phyloP scores from a whole-genome alignment of 805 yeast genomes.

The Candida loeiensis region DNA sequence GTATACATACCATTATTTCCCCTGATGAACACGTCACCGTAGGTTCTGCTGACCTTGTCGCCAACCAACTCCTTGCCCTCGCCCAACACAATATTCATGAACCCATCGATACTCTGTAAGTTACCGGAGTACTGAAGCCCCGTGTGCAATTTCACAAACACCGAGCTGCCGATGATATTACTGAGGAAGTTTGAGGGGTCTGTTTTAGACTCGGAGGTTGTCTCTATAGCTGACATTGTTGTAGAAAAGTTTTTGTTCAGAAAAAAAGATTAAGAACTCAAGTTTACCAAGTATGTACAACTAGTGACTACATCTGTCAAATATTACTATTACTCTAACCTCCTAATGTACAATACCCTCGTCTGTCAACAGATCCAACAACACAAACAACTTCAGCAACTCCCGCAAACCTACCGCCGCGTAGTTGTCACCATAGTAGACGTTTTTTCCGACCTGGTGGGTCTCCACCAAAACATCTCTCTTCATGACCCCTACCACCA shows the following conservation, averaged over 20 bases:
- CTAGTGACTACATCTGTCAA: no score
- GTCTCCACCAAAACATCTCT: slow-evolving; percentile 45
- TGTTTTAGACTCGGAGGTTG: slow-evolving; percentile 22
- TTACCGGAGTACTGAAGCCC: slow-evolving; percentile 73
- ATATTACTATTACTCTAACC: no score
- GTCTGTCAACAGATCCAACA: slow-evolving; percentile 45
- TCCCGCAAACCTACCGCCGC: slow-evolving; percentile 42
- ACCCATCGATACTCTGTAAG: slow-evolving; percentile 90
- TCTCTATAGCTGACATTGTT: not conserved
- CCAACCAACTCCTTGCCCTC: slow-evolving; percentile 66
- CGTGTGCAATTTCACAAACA: slow-evolving; percentile 77
- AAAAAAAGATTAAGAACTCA: no score
- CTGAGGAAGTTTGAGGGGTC: slow-evolving; percentile 79
- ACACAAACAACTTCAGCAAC: slow-evolving; percentile 52
- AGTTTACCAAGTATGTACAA: no score
- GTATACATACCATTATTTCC: slow-evolving; percentile 73
- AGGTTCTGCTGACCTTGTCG: slow-evolving; percentile 44
- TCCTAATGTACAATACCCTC: not conserved
- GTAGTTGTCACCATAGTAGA: slow-evolving; percentile 23
- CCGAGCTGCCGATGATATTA: slow-evolving; percentile 73
- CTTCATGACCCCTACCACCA: slow-evolving; percentile 61
- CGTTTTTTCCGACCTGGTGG: slow-evolving; percentile 11
- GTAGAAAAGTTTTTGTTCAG: not conserved
- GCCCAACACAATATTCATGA: slow-evolving; percentile 89
- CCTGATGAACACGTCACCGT: slow-evolving; percentile 80